Percentiles rank a stretch among this genome's conserved stretches.
Conservation (phyloP, 768 basidiomycete genomes). For the Paxillus involutus region DNA sequence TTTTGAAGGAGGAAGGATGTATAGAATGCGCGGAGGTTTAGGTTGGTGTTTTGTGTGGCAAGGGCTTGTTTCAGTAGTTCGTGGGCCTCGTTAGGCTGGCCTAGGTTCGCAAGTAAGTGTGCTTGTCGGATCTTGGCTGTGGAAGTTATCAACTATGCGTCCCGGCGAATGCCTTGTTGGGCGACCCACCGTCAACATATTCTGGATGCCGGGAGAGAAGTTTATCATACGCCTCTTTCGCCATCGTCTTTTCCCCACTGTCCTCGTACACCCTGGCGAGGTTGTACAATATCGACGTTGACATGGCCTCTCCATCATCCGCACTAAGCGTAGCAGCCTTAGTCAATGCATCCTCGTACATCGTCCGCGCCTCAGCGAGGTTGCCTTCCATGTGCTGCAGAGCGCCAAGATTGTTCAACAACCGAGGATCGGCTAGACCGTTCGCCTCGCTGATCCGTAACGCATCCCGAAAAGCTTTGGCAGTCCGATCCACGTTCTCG, state of each 20-base stretch:
- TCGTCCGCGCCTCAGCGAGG: slow-evolving; percentile 50
- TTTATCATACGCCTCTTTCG: slow-evolving; percentile 86
- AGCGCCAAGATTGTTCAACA: slow-evolving; percentile 81
- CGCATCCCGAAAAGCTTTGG: slow-evolving; percentile 74
- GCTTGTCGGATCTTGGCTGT: slow-evolving; percentile 93
- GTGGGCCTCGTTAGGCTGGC: slow-evolving; percentile 80
- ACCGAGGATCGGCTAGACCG: slow-evolving; percentile 56
- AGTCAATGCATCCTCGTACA: slow-evolving; percentile 77
- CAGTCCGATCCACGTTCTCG: slow-evolving; percentile 72
- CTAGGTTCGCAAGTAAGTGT: slow-evolving; percentile 68
- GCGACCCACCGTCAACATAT: slow-evolving; percentile 84
- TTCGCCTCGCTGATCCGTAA: slow-evolving; percentile 56
- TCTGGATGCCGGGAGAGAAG: slow-evolving; percentile 90
- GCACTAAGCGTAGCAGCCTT: slow-evolving; percentile 46
- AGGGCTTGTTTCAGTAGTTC: slow-evolving; percentile 89
- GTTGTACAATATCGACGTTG: slow-evolving; percentile 88
- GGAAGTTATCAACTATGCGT: slow-evolving; percentile 9
- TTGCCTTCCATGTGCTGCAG: slow-evolving; percentile 71
- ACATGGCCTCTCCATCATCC: slow-evolving; percentile 62
- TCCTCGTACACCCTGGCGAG: slow-evolving; percentile 92
- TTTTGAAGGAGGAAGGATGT: slow-evolving; percentile 89
- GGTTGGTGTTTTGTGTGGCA: slow-evolving; percentile 69
- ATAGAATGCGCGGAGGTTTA: slow-evolving; percentile 91
- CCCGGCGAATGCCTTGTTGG: not conserved
- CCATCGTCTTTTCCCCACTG: slow-evolving; percentile 65